Percentiles rank a stretch among this genome's conserved stretches.
Conservation (phyloP, 2,329 filamentous ascomycete species). For the Calonectria multiphialidica region DNA sequence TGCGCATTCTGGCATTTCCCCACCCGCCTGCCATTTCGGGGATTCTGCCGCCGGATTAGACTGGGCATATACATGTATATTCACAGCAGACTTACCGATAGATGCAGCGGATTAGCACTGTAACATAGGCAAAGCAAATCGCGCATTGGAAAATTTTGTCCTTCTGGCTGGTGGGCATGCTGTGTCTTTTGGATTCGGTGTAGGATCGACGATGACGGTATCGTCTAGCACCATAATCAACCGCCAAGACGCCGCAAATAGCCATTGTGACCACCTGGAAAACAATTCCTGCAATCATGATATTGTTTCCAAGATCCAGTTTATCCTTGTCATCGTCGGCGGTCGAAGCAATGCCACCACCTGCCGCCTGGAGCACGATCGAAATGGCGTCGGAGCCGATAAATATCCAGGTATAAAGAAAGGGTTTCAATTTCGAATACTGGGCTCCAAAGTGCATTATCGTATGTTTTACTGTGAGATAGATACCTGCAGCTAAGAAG, state of each 20-base stretch:
- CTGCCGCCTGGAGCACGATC: conserved; percentile 68
- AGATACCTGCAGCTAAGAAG: conserved; percentile 72
- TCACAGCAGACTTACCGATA: conserved; percentile 4
- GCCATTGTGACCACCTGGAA: conserved; percentile 11
- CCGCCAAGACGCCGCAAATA: not conserved
- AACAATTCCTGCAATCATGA: conserved; percentile 3
- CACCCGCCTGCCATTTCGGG: conserved; percentile 74
- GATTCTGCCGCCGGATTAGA: conserved; percentile 52
- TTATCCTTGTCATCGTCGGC: conserved; percentile 48
- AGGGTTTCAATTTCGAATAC: conserved; percentile 57
- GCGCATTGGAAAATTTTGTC: not conserved
- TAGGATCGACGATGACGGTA: not conserved
- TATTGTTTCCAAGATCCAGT: conserved; percentile 9
- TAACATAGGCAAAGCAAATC: conserved; percentile 1
- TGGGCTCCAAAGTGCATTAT: conserved; percentile 57
- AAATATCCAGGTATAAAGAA: conserved; percentile 64
- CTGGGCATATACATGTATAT: not conserved
- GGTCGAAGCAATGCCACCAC: conserved; percentile 64
- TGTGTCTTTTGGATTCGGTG: not conserved
- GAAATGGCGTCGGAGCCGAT: conserved; percentile 72
- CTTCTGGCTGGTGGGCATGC: not conserved
- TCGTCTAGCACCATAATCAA: not conserved
- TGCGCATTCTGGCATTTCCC: conserved; percentile 65
- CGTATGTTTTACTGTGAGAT: conserved; percentile 66
- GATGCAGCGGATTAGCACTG: not conserved